Percentiles rank a stretch among this genome's conserved stretches.
phyloP scores from a whole-genome alignment of 1,284 basidiomycete species.

The Tetrapyrgos nigripes region DNA sequence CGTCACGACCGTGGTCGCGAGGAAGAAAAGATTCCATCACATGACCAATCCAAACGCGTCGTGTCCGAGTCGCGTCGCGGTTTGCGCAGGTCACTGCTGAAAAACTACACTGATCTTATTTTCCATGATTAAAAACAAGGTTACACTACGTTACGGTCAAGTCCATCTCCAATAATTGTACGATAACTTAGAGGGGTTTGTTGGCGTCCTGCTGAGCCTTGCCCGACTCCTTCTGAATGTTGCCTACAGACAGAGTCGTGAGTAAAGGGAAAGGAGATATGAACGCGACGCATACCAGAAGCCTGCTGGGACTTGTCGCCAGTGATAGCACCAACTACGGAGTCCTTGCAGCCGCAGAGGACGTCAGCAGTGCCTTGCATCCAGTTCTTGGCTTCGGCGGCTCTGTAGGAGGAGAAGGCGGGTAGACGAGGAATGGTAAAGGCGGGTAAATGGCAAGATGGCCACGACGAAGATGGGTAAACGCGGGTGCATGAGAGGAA shows the following conservation, averaged over 20 bases:
- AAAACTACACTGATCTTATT: too few relatives aligned
- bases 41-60: too few relatives aligned
- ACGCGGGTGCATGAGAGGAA: too few relatives aligned
- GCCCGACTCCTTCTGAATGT: constrained; percentile 31
- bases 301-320: constrained; percentile 70
- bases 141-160: too few relatives aligned
- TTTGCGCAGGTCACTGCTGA: too few relatives aligned
- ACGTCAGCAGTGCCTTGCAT: constrained; percentile 65
- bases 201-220: constrained; percentile 17
- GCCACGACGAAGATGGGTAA: too few relatives aligned
- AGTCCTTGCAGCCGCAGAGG: constrained; percentile 67
- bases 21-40: too few relatives aligned
- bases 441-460: too few relatives aligned
- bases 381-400: constrained; percentile 60
- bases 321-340: constrained; percentile 66
- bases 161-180: background rate
- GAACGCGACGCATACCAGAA: constrained; percentile 45
- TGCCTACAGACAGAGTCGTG: constrained; percentile 41
- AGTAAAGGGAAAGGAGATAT: background rate
- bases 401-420: constrained; percentile 31
- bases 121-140: too few relatives aligned
- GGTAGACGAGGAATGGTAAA: too few relatives aligned
- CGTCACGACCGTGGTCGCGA: too few relatives aligned
- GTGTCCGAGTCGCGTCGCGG: too few relatives aligned
- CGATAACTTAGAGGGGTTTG: background rate